Percentiles rank a stretch among this genome's conserved stretches.
phyloP scores from a whole-genome alignment of 2,329 filamentous ascomycete genomes.

The Basipetospora sp. region DNA sequence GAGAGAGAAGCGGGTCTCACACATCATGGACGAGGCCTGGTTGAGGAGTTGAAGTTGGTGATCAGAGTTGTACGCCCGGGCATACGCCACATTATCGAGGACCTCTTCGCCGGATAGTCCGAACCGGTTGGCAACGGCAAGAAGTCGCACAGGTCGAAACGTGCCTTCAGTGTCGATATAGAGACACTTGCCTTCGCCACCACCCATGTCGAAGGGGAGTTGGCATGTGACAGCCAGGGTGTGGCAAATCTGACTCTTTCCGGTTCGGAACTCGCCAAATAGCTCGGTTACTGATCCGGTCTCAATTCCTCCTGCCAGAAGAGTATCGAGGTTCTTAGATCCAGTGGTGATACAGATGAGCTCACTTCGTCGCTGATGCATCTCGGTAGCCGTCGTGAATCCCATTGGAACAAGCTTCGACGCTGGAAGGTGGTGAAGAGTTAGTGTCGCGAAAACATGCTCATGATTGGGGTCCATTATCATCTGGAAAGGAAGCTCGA shows the following conservation, averaged over 20 bases:
- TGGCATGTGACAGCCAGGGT: slow-evolving; percentile 98
- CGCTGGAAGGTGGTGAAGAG: slow-evolving; percentile 39
- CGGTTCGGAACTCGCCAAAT: slow-evolving; percentile 93
- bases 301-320: slow-evolving; percentile 86
- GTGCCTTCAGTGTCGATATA: slow-evolving; percentile 98
- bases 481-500: not conserved
- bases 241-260: slow-evolving; percentile 97
- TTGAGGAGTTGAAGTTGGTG: slow-evolving; percentile 91
- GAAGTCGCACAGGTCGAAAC: slow-evolving; percentile 77
- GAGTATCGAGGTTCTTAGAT: slow-evolving; percentile 89
- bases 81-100: slow-evolving; percentile 94
- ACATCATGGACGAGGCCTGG: slow-evolving; percentile 97
- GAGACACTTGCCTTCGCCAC: slow-evolving; percentile 92
- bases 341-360: slow-evolving; percentile 96
- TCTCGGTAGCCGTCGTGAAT: slow-evolving; percentile 96
- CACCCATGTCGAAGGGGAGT: slow-evolving; percentile 95
- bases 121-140: slow-evolving; percentile 86
- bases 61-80: slow-evolving; percentile 94
- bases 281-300: slow-evolving; percentile 96
- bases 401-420: slow-evolving; percentile 97
- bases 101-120: slow-evolving; percentile 94
- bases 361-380: slow-evolving; percentile 92
- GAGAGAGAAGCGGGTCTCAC: slow-evolving; percentile 90
- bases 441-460: slow-evolving; percentile 3
- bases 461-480: no score